These are phyloP conservation scores for Astragalus membranaceus DNA, from an alignment of 306 rosid genomes.

Conservation along the genomic window DNA sequence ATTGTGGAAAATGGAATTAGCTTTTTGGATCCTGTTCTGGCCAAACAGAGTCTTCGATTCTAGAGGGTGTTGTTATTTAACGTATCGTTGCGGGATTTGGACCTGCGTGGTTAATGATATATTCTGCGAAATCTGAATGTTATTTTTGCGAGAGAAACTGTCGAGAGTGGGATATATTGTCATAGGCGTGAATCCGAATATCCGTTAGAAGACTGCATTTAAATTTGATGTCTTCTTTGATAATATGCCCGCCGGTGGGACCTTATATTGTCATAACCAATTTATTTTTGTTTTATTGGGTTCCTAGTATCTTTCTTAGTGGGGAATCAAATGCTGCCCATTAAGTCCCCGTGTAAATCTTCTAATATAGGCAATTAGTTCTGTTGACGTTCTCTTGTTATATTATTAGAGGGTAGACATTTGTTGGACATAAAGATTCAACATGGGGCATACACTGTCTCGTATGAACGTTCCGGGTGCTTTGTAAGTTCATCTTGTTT, in stretches of 20 bases:
- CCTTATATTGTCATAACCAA: too few relatives aligned
- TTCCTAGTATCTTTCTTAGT: constrained; percentile 42
- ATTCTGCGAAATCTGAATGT: constrained; percentile 5
- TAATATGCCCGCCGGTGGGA: constrained; percentile 32
- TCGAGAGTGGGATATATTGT: not conserved
- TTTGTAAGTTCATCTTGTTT: not conserved
- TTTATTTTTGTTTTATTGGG: constrained; percentile 29
- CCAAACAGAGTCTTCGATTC: constrained; percentile 24
- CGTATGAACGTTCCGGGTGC: not conserved
- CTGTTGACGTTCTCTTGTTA: not conserved
- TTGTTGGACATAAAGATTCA: constrained; percentile 7
- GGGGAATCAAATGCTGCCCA: constrained; percentile 40
- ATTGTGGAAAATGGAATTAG: constrained; percentile 28
- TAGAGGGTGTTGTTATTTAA: not conserved
- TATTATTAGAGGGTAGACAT: not conserved
- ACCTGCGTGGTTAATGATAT: not conserved
- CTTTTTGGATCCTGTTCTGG: constrained; percentile 30
- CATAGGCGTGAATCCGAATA: constrained; percentile 26
- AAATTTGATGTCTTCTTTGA: not conserved
- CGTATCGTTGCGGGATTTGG: not conserved
- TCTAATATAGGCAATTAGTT: not conserved
- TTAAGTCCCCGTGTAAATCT: constrained; percentile 5
- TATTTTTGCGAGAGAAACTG: too few relatives aligned
- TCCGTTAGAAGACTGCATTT: constrained; percentile 11
- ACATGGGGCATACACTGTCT: constrained; percentile 10